Evolutionary conservation across 2,329 filamentous ascomycete genomes (phyloP).

Genomic region (Alternaria postmessia): DNA sequence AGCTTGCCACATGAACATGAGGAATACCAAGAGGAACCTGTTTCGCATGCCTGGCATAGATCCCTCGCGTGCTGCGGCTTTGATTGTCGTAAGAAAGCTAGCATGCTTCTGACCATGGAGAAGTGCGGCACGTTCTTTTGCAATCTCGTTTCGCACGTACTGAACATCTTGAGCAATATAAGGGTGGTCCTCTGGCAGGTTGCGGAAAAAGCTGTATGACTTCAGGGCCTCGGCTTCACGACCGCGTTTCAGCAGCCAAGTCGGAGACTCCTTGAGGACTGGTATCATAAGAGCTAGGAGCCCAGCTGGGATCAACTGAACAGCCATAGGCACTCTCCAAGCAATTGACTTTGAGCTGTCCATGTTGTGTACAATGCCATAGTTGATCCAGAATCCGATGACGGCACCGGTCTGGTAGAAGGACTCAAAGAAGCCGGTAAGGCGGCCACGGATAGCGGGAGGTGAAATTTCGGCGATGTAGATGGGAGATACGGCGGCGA

Average conservation of each 20-base stretch:
- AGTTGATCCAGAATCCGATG: constrained; percentile 55
- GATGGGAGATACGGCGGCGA: constrained; percentile 49
- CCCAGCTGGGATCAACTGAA: constrained; percentile 55
- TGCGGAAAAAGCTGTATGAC: constrained; percentile 55
- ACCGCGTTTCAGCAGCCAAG: constrained; percentile 42
- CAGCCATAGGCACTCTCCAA: constrained; percentile 69
- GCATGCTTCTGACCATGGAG: constrained; percentile 36
- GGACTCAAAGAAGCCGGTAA: constrained; percentile 72
- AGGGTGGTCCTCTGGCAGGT: constrained; percentile 53
- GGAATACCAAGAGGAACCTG: constrained; percentile 51
- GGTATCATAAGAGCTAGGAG: constrained; percentile 45
- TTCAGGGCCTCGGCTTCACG: constrained; percentile 51
- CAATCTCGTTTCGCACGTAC: constrained; percentile 43
- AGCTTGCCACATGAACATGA: constrained; percentile 52
- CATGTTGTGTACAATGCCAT: constrained; percentile 52
- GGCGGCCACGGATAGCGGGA: constrained; percentile 68
- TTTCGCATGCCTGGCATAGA: constrained; percentile 51
- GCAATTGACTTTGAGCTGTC: constrained; percentile 58
- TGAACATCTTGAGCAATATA: constrained; percentile 51
- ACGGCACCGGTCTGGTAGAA: constrained; percentile 70
- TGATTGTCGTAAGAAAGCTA: constrained; percentile 40
- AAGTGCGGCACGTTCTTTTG: constrained; percentile 40
- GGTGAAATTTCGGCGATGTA: constrained; percentile 58
- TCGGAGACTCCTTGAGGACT: constrained; percentile 46
- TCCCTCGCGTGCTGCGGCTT: constrained; percentile 41